Percentiles rank a stretch among this genome's conserved stretches.
These are phyloP conservation scores for Globisporangium paroecandrum DNA, from an alignment of 352 stramenopile genomes.

Conservation along the genomic window DNA sequence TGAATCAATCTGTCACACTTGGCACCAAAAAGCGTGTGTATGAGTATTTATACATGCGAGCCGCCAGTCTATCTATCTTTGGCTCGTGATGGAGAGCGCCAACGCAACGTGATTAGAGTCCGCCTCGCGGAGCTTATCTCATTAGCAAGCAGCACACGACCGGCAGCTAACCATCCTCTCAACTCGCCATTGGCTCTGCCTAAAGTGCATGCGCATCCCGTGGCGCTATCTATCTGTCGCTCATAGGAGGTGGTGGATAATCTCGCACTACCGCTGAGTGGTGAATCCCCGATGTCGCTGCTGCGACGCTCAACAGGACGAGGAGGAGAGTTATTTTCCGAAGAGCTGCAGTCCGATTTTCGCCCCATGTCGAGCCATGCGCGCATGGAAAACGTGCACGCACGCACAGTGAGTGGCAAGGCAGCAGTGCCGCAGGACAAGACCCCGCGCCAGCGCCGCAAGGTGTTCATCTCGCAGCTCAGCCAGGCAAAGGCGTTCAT, in stretches of 20 bases:
- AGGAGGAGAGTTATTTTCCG: background rate
- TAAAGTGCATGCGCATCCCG: background rate
- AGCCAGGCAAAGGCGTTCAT: constrained; percentile 17
- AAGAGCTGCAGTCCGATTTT: constrained; percentile 2
- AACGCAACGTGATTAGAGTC: background rate
- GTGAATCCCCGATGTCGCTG: constrained; percentile 13
- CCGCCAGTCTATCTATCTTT: background rate
- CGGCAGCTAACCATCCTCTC: background rate
- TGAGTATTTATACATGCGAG: background rate
- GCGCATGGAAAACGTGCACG: constrained; percentile 20
- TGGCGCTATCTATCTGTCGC: background rate
- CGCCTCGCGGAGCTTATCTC: background rate
- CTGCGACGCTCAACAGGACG: constrained; percentile 17
- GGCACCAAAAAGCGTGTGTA: background rate
- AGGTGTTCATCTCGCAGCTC: constrained; percentile 24
- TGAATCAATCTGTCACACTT: too few species aligned
- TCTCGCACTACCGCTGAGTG: background rate
- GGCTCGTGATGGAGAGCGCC: background rate
- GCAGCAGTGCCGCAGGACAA: background rate
- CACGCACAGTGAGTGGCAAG: background rate
- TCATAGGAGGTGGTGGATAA: background rate
- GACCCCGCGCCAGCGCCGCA: constrained; percentile 10
- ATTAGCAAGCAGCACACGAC: background rate
- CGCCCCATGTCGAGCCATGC: constrained; percentile 30
- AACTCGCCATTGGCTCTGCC: background rate